Evolutionary conservation across 139 green algal species (phyloP).

Genomic region (Closterium sp.): DNA sequence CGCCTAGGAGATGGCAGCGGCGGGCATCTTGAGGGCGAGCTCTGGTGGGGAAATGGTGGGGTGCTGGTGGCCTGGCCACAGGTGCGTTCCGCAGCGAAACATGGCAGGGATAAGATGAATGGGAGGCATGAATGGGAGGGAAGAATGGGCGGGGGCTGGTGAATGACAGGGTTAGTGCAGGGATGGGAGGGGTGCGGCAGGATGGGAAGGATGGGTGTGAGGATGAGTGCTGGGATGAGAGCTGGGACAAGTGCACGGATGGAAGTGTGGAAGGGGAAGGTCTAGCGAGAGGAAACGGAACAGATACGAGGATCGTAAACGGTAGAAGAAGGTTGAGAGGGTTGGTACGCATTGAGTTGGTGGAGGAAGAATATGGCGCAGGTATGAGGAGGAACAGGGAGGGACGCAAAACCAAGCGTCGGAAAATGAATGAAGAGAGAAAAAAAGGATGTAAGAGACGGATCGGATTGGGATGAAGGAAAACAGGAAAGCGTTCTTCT

Average conservation of each 20-base stretch:
- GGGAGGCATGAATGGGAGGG: neutral
- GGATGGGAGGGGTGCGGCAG: neutral
- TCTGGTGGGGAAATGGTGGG: neutral
- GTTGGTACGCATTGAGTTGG: too few relatives aligned
- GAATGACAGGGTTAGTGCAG: neutral
- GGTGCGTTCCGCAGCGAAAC: neutral
- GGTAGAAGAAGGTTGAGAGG: too few relatives aligned
- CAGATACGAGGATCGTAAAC: too few relatives aligned
- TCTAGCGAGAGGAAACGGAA: too few relatives aligned
- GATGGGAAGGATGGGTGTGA: neutral
- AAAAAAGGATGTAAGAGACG: neutral
- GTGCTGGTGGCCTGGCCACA: neutral
- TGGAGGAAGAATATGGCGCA: neutral
- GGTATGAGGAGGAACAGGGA: neutral
- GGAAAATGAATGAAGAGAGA: neutral
- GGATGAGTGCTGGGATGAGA: too few relatives aligned
- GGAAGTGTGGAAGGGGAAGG: too few relatives aligned
- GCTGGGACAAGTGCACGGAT: too few relatives aligned
- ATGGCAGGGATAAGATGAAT: neutral
- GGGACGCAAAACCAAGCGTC: too few relatives aligned
- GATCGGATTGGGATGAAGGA: neutral
- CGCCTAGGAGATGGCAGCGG: neutral
- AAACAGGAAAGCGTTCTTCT: neutral
- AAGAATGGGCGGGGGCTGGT: neutral
- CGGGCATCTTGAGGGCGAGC: neutral